Evolutionary conservation across 129 eudicot species (phyloP).

Genomic region (Artemisia tridentata): DNA sequence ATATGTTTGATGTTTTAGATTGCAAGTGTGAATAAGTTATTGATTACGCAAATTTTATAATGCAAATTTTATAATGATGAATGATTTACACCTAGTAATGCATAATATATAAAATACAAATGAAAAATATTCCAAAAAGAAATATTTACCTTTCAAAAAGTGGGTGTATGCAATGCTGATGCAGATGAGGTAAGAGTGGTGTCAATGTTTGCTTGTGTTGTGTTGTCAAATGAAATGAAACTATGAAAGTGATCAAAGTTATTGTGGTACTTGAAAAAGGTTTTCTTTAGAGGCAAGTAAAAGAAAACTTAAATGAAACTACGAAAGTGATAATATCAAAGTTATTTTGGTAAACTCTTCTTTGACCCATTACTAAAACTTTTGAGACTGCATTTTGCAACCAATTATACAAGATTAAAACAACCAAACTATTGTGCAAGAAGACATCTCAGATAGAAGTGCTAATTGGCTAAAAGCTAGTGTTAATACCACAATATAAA

Average conservation of each 20-base stretch:
- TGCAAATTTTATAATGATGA: background rate
- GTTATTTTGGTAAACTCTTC: background rate
- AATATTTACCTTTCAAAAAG: constrained; percentile 1
- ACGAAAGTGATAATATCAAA: no score
- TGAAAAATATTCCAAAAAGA: background rate
- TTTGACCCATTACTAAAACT: no score
- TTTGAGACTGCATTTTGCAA: no score
- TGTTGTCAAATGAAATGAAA: constrained; percentile 8
- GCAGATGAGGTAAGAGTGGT: constrained; percentile 2
- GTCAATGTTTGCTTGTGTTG: constrained; percentile 8
- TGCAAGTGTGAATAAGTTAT: no score
- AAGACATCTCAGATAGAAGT: no score
- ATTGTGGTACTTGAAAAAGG: background rate
- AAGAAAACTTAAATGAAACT: background rate
- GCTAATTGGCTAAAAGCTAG: no score
- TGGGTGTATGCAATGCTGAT: constrained; percentile 4
- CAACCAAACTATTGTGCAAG: no score
- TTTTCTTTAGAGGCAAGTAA: background rate
- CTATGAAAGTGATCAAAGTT: constrained; percentile 5
- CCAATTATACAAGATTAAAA: no score
- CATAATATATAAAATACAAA: constrained; percentile 3
- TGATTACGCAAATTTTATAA: no score
- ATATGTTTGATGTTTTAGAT: no score
- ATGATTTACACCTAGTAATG: background rate
- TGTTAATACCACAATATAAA: no score